Base-by-base conservation (phyloP, 768 basidiomycete species). In the Podaxis carcinomalis region DNA sequence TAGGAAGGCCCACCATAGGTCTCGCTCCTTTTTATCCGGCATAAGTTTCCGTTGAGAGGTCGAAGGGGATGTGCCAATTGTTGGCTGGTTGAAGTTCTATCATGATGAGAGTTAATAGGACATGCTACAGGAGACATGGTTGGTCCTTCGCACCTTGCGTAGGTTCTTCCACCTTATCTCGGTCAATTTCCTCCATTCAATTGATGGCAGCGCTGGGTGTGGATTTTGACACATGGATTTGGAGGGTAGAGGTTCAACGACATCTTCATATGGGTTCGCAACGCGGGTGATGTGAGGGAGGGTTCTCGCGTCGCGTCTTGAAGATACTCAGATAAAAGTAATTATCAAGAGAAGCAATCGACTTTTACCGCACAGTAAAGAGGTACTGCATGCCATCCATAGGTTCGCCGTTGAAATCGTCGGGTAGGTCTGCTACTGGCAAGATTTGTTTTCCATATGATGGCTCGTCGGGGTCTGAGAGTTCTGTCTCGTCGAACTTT, bases 401-500 rank as follows among this genome's bases (percentile, higher is more conserved):
- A 0, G 92, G 90, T 52, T 80, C 80, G 25, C 77, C 83, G 64
- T 83, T 74, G 68, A 88, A 93, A 68, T 88, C 78, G 19, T 74
- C 69, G n/a, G 90, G 89, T 53, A 93, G 80, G 67, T 86, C 80
- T 19, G 92, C 91, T n/a, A 93, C 89, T 16, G 92, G 92, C 2
- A 93, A 78, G 25, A 83, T 88, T 72, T 92, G 90, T 64, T 75
- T 83, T 46, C 90, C 90, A 54, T 83, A 80, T 6, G 79, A 70
- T 14, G 81, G 77, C 54, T 87, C 85, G 0, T 90, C 88, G 6
- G 84, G 82, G 49, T 87, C 85, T 5, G 78, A 81, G 66, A 80
- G 79, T 19, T 81, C 79, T 2, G 68, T 49, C 10, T 83, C 77
- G 4, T 60, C 51, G 7, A 35, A 9, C 14, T 78, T 75, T 65